These are phyloP conservation scores for Leishmania major DNA, from an alignment of 208 protist genomes.

Conservation along the genomic window DNA sequence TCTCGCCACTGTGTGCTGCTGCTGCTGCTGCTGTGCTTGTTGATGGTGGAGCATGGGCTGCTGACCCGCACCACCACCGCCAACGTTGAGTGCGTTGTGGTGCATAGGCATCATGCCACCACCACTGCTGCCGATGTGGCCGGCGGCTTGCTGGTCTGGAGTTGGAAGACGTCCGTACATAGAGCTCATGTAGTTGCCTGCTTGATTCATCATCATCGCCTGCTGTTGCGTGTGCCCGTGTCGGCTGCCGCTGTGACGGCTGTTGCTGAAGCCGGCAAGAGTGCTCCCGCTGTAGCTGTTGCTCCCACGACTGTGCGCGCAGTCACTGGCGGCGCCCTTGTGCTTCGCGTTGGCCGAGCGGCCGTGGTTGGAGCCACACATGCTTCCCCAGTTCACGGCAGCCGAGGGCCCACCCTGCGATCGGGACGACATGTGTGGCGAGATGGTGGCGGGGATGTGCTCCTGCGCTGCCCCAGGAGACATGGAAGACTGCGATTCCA, in stretches of 20 bases:
- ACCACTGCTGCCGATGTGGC: neutral
- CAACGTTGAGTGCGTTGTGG: constrained; percentile 2
- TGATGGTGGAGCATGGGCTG: neutral
- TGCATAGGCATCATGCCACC: constrained; percentile 10
- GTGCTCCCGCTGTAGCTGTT: no score
- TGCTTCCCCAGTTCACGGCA: neutral
- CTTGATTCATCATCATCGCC: neutral
- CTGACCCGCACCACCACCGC: neutral
- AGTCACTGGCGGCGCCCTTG: neutral
- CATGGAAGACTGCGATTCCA: neutral
- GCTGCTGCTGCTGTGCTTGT: constrained; percentile 3
- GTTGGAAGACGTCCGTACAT: neutral
- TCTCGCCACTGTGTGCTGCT: neutral
- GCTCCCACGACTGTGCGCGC: constrained; percentile 13
- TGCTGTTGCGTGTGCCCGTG: neutral
- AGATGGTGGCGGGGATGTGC: neutral
- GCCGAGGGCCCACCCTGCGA: neutral
- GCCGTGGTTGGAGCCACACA: constrained; percentile 1
- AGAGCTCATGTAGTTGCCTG: constrained; percentile 1
- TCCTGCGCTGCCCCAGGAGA: neutral
- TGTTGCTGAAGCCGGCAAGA: neutral
- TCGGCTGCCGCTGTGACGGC: neutral
- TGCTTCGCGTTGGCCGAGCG: neutral
- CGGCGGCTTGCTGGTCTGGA: neutral
- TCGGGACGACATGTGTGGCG: neutral